A percentile compares a stretch with the other conserved stretches of the same genome.
Conservation (phyloP, 495 filamentous ascomycete species). For the Zalerion maritima region DNA sequence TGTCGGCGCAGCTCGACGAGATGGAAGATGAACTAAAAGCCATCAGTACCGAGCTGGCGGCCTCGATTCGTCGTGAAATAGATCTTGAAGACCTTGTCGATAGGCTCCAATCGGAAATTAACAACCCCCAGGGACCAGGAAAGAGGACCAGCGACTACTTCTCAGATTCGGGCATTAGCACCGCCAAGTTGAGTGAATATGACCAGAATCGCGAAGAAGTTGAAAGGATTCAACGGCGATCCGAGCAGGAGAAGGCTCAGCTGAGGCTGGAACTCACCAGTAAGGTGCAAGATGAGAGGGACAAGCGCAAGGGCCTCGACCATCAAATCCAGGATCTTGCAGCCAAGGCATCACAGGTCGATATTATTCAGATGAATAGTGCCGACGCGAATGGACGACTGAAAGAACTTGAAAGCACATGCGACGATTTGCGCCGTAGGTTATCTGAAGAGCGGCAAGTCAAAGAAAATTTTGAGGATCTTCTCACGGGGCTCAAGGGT, state of each 20-base stretch:
- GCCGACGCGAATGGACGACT: slow-evolving; percentile 38
- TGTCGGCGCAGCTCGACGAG: slow-evolving; percentile 42
- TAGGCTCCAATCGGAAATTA: slow-evolving; percentile 60
- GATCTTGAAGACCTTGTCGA: slow-evolving; percentile 92
- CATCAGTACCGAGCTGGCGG: slow-evolving; percentile 81
- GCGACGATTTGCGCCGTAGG: slow-evolving; percentile 70
- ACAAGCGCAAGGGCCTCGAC: slow-evolving; percentile 58
- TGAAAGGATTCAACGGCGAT: slow-evolving; percentile 64
- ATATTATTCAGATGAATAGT: slow-evolving; percentile 30
- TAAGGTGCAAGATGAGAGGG: slow-evolving; percentile 73
- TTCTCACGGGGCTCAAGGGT: slow-evolving; percentile 65
- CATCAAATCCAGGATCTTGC: slow-evolving; percentile 69
- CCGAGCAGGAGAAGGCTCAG: slow-evolving; percentile 84
- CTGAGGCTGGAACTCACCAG: slow-evolving; percentile 69
- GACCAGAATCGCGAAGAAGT: slow-evolving; percentile 68
- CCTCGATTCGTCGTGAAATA: slow-evolving; percentile 89
- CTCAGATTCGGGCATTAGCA: slow-evolving; percentile 86
- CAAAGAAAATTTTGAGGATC: slow-evolving; percentile 88
- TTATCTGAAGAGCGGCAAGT: slow-evolving; percentile 72
- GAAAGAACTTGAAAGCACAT: slow-evolving; percentile 59
- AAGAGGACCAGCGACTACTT: slow-evolving; percentile 94
- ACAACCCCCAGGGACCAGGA: slow-evolving; percentile 42
- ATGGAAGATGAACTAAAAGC: slow-evolving; percentile 88
- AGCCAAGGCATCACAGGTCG: slow-evolving; percentile 48
- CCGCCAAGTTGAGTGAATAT: slow-evolving; percentile 51